A percentile compares a stretch with the other conserved stretches of the same genome.
phyloP scores from a whole-genome alignment of 2,329 filamentous ascomycete genomes.

The Scedosporium apiospermum region DNA sequence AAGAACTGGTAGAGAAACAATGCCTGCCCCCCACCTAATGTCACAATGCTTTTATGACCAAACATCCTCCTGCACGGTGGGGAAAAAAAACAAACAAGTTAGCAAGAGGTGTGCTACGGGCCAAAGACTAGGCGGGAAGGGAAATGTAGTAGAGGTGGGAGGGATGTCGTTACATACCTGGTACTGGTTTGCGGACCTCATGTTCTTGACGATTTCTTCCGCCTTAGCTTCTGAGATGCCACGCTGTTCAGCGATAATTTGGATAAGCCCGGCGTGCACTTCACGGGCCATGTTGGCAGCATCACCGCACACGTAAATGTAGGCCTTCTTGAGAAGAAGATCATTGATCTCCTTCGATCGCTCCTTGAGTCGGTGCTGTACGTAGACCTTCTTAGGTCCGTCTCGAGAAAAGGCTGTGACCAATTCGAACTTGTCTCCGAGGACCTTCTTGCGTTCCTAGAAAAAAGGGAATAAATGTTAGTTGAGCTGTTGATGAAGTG shows the following conservation, averaged over 20 bases:
- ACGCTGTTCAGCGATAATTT: constrained; percentile 79
- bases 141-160: neutral
- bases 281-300: constrained; percentile 95
- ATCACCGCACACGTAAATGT: constrained; percentile 97
- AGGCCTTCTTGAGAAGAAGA: constrained; percentile 75
- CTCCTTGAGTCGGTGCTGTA: constrained; percentile 87
- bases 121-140: neutral
- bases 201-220: constrained; percentile 93
- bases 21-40: neutral
- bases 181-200: constrained; percentile 92
- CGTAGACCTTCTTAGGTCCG: constrained; percentile 80
- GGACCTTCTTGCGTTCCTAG: constrained; percentile 70
- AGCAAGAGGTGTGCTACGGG: constrained; percentile 15
- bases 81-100: constrained; percentile 14
- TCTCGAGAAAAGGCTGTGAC: constrained; percentile 95
- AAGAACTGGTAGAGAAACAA: constrained; percentile 4
- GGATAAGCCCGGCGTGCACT: constrained; percentile 75
- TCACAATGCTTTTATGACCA: constrained; percentile 44
- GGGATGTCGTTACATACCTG: constrained; percentile 52
- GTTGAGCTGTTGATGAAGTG: neutral
- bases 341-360: constrained; percentile 76
- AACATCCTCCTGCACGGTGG: constrained; percentile 52
- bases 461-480: neutral
- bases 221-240: constrained; percentile 77
- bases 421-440: constrained; percentile 84